Evolutionary conservation across 768 basidiomycete genomes (phyloP).

Genomic region (Pulveroboletus sp.): DNA sequence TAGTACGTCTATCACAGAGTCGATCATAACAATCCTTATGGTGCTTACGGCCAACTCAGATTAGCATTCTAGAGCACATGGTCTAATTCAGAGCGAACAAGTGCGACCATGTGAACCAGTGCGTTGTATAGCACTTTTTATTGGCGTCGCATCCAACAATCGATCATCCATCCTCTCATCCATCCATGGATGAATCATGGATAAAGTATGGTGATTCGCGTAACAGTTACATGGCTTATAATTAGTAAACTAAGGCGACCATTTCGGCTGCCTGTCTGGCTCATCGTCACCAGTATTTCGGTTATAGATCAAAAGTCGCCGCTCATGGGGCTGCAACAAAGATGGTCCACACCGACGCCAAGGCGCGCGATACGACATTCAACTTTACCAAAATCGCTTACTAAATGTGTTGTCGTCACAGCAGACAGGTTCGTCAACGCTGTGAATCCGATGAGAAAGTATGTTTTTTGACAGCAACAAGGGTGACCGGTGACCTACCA

Average conservation of each 20-base stretch:
- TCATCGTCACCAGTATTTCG: background rate
- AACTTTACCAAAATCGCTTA: background rate
- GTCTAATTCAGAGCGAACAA: no score
- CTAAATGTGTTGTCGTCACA: slow-evolving; percentile 1
- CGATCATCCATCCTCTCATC: no score
- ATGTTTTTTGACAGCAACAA: no score
- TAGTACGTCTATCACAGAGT: no score
- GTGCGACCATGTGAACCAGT: no score
- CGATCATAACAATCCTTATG: no score
- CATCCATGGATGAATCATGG: background rate
- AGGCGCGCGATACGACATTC: background rate
- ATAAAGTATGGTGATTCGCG: background rate
- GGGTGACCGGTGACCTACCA: background rate
- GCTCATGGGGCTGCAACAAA: background rate
- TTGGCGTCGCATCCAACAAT: no score
- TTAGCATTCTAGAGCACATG: no score
- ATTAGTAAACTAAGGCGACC: no score
- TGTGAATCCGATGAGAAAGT: background rate
- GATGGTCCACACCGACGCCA: background rate
- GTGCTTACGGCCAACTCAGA: no score
- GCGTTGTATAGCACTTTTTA: no score
- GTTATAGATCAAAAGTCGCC: background rate
- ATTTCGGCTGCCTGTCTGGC: background rate
- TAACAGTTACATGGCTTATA: background rate
- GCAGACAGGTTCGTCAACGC: slow-evolving; percentile 1